Evolutionary conservation across 441 rosid species (phyloP).

Genomic region (Gossypium lobatum): DNA sequence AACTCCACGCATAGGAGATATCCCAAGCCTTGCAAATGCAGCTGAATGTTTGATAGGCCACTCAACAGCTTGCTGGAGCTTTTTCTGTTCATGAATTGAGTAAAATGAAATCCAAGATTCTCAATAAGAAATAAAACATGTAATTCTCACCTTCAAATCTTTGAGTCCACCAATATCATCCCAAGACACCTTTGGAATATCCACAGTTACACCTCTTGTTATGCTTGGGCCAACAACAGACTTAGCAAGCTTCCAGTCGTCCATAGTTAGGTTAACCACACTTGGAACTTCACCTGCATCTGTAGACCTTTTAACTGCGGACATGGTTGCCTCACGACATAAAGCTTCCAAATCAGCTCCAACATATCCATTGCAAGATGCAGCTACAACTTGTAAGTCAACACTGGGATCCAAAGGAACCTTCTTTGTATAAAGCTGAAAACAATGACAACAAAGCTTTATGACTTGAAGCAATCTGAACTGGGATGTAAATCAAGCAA

Average conservation of each 20-base stretch:
- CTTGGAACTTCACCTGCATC: slow-evolving; percentile 29
- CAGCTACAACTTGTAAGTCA: slow-evolving; percentile 63
- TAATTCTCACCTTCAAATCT: slow-evolving; percentile 59
- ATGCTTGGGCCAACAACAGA: slow-evolving; percentile 79
- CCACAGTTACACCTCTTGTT: slow-evolving; percentile 85
- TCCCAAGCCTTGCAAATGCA: slow-evolving; percentile 65
- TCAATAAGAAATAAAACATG: neutral
- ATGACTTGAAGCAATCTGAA: slow-evolving; percentile 2
- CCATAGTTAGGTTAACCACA: slow-evolving; percentile 35
- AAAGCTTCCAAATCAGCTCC: slow-evolving; percentile 97
- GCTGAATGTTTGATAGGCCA: slow-evolving; percentile 87
- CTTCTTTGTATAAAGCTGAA: slow-evolving; percentile 77
- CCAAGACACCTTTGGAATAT: slow-evolving; percentile 87
- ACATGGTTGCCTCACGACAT: slow-evolving; percentile 70
- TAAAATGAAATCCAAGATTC: slow-evolving; percentile 3
- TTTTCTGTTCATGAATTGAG: slow-evolving; percentile 45
- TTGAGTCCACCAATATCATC: slow-evolving; percentile 83
- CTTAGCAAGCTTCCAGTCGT: slow-evolving; percentile 70
- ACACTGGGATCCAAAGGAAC: slow-evolving; percentile 47
- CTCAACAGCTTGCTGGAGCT: slow-evolving; percentile 83
- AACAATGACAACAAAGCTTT: slow-evolving; percentile 17
- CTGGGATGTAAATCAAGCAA: neutral
- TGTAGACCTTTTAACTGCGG: slow-evolving; percentile 50
- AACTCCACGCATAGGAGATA: slow-evolving; percentile 79
- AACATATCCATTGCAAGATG: slow-evolving; percentile 80